Evolutionary conservation across 2,329 filamentous ascomycete species (phyloP).

Genomic region (Sarocladium brachiariae): DNA sequence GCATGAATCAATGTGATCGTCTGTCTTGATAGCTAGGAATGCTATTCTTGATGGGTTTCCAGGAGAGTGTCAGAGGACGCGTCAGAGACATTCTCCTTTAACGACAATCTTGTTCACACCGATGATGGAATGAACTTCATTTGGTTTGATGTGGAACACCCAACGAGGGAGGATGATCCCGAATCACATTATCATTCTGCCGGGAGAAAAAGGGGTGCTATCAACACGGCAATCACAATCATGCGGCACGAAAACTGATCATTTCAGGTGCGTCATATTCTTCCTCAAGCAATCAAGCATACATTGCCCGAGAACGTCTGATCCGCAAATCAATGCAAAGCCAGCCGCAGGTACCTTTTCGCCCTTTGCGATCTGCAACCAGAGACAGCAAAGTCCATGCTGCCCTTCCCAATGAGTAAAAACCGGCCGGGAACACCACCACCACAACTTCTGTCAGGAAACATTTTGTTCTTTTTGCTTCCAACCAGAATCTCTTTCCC

Average conservation of each 20-base stretch:
- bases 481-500: not conserved
- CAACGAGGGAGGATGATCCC: no score
- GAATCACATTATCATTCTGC: no score
- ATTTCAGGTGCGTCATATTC: conserved; percentile 10
- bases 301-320: conserved; percentile 9
- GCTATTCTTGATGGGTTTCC: no score
- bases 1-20: no score
- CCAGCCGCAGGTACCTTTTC: conserved; percentile 7
- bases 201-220: no score
- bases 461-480: not conserved
- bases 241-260: not conserved
- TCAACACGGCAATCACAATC: no score
- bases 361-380: conserved; percentile 6
- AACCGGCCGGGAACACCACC: conserved; percentile 9
- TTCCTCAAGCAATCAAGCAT: conserved; percentile 9
- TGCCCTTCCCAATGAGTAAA: conserved; percentile 9
- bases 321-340: conserved; percentile 9
- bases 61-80: no score
- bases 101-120: no score
- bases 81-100: no score
- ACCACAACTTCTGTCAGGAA: conserved; percentile 7
- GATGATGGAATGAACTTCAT: no score
- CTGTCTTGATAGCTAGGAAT: no score
- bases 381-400: conserved; percentile 7
- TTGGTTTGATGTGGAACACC: no score